Conservation (phyloP, 441 rosid genomes). For the Pelargonium australe region DNA sequence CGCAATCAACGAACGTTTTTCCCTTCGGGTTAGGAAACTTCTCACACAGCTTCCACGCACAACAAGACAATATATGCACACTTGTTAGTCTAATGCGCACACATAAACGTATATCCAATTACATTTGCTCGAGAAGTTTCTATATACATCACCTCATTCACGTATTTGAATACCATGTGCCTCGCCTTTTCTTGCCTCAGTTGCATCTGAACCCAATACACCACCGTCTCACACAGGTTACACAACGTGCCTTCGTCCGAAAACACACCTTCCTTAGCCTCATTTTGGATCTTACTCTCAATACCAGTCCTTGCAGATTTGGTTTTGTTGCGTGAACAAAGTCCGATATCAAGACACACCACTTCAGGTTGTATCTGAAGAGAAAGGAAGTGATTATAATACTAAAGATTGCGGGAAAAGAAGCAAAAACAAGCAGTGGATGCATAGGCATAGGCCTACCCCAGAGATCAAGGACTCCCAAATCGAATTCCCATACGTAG, state of each 20-base stretch:
- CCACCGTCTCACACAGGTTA: conserved; percentile 49
- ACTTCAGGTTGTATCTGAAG: conserved; percentile 46
- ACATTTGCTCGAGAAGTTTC: neutral
- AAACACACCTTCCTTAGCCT: neutral
- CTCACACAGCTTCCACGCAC: conserved; percentile 38
- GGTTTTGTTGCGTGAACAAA: conserved; percentile 34
- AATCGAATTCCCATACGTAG: conserved; percentile 33
- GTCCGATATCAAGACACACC: conserved; percentile 47
- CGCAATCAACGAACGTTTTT: conserved; percentile 45
- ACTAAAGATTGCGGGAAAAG: too few relatives aligned
- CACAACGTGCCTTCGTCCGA: conserved; percentile 29
- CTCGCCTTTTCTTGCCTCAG: conserved; percentile 42
- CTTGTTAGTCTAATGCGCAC: neutral
- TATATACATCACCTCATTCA: conserved; percentile 31
- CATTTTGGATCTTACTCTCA: conserved; percentile 22
- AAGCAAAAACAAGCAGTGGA: neutral
- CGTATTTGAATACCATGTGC: conserved; percentile 36
- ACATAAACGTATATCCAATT: neutral
- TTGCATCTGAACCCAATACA: conserved; percentile 54
- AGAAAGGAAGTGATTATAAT: conserved; percentile 6
- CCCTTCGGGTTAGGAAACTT: conserved; percentile 46
- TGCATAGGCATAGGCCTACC: conserved; percentile 25
- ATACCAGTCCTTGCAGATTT: conserved; percentile 18
- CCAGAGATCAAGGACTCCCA: conserved; percentile 48
- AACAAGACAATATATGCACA: neutral